Base-by-base conservation (phyloP, 2,329 filamentous ascomycete species). In the Fusarium compactum region DNA sequence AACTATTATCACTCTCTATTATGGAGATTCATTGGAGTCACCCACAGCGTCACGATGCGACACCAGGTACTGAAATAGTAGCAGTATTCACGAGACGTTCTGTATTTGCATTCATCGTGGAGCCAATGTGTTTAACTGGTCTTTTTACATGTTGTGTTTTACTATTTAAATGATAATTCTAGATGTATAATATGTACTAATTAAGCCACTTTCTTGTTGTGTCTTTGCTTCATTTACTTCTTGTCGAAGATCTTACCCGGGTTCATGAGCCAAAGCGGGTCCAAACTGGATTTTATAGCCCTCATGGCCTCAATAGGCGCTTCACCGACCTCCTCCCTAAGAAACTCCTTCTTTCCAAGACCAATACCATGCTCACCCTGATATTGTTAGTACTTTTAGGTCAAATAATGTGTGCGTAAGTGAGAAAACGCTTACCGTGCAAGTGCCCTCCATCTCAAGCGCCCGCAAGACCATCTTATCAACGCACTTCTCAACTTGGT, bases 401-500 rank as follows among this genome's bases (percentile, higher is more conserved):
- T 4, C 1, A 2, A 22, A 18, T 38, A 0, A 7, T 0, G 4
- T 6, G 8, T 30, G 1, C 4, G 1, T 12, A 15, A 16, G 2
- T 11, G 9, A 4, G 2, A 11, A 18, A 9, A 6, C 8, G 9
- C 58, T 22, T 48, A 64, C 61, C 0, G 94, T 97, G 79, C 93
- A 96, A 9, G 94, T 97, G 2, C 95, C 94, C 61, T 97, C 94
- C 94, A 98, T 97, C 69, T 95, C 92, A 25, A 98, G 80, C 1
- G 94, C 95, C n/a, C 93, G 88, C 71, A 92, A 87, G 16, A 97
- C 93, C 94, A 98, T 97, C 71, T 93, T 91, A 76, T 95, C 90
- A 34, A 97, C 93, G 66, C 92, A 94, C 56, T 85, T 86, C 77
- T 96, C 92, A 1, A 96, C 93, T 69, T 91, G 91, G 32, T 86